Evolutionary conservation across 2,329 filamentous ascomycete genomes (phyloP).

Genomic region (Ciborinia camelliae): DNA sequence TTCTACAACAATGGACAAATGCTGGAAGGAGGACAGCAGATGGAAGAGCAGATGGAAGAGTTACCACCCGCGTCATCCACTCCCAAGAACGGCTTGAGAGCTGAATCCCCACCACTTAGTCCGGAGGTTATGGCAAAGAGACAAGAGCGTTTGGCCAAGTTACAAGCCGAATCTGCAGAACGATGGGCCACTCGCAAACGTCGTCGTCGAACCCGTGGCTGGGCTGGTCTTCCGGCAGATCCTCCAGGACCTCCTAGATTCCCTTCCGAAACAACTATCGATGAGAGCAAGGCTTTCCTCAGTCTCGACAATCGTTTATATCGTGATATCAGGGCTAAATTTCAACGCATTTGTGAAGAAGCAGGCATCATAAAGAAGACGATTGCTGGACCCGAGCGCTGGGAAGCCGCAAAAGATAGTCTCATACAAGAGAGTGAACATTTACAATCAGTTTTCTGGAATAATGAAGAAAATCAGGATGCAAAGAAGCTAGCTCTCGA

Average conservation of each 20-base stretch:
- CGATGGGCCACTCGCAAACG: conserved; percentile 62
- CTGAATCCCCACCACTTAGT: conserved; percentile 40
- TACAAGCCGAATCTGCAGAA: conserved; percentile 59
- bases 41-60: conserved; percentile 29
- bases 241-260: conserved; percentile 68
- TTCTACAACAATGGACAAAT: conserved; percentile 36
- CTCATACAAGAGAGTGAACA: conserved; percentile 63
- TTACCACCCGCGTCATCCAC: conserved; percentile 21
- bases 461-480: conserved; percentile 55
- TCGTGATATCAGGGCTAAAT: conserved; percentile 60
- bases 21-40: conserved; percentile 32
- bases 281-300: conserved; percentile 71
- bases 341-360: conserved; percentile 67
- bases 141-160: conserved; percentile 50
- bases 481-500: conserved; percentile 68
- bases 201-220: conserved; percentile 64
- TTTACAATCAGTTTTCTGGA: conserved; percentile 59
- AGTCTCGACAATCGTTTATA: conserved; percentile 62
- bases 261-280: conserved; percentile 77
- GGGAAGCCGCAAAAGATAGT: conserved; percentile 67
- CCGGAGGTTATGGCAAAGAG: conserved; percentile 50
- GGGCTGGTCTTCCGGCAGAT: conserved; percentile 64
- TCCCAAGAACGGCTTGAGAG: conserved; percentile 20
- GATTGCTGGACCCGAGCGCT: conserved; percentile 65
- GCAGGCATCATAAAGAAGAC: conserved; percentile 72